Evolutionary conservation across 2,329 filamentous ascomycete genomes (phyloP).

Genomic region (Colletotrichum tropicale): DNA sequence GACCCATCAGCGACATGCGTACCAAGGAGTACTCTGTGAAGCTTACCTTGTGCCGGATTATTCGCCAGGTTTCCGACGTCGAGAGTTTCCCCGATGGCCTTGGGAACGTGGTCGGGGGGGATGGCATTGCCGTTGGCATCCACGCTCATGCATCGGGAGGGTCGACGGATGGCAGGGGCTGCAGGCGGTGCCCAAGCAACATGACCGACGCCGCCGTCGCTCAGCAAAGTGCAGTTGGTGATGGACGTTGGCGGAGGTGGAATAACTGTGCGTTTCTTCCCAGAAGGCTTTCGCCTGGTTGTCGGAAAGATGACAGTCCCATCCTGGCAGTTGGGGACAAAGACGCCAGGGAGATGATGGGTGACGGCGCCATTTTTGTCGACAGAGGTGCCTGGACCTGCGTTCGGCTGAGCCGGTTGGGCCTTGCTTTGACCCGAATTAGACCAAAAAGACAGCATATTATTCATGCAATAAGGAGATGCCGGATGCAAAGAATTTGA

Average conservation of each 20-base stretch:
- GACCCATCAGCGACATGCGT: neutral
- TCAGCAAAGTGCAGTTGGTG: conserved; percentile 8
- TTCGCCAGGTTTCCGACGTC: neutral
- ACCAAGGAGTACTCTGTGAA: neutral
- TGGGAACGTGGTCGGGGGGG: too few relatives aligned
- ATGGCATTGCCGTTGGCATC: neutral
- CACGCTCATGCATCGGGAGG: conserved; percentile 7
- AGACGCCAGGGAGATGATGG: neutral
- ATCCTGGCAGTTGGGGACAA: neutral
- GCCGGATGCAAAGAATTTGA: neutral
- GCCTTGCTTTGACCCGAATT: neutral
- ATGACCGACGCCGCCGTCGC: neutral
- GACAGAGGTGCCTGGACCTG: neutral
- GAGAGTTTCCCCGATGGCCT: neutral
- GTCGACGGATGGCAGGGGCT: neutral
- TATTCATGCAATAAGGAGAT: neutral
- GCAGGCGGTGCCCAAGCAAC: neutral
- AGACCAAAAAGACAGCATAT: neutral
- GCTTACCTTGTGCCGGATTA: neutral
- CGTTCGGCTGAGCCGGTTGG: neutral
- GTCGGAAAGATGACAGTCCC: neutral
- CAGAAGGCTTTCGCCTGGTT: neutral
- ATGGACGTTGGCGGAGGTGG: neutral
- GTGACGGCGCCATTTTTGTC: neutral
- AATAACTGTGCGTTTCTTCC: neutral